phyloP scores from a whole-genome alignment of 2,329 filamentous ascomycete genomes.

The Furcasterigmium sp. region DNA sequence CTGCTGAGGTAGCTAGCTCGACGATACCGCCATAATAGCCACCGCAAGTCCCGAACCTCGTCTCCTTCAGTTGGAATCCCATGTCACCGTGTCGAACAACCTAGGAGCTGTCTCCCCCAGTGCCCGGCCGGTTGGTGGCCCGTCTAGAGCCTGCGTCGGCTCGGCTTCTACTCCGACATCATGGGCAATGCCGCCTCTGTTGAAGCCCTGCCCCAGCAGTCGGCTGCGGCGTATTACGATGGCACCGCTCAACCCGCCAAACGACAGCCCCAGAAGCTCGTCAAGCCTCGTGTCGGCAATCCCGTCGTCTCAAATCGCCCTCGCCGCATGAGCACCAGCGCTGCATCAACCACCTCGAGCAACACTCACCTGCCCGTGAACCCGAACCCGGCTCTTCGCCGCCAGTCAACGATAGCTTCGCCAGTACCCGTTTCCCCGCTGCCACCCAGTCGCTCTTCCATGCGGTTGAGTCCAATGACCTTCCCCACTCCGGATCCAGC shows the following conservation, averaged over 20 bases:
- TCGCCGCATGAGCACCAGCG: slow-evolving; percentile 24
- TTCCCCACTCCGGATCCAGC: not conserved
- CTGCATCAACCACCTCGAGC: slow-evolving; percentile 21
- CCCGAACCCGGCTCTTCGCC: slow-evolving; percentile 1
- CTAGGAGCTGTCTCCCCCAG: not conserved
- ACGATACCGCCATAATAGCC: too few relatives aligned
- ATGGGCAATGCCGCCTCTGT: slow-evolving; percentile 49
- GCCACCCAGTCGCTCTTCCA: slow-evolving; percentile 2
- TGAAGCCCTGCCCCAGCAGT: slow-evolving; percentile 26
- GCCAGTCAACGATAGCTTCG: not conserved
- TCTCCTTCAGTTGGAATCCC: not conserved
- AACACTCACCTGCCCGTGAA: slow-evolving; percentile 12
- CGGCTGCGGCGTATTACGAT: not conserved
- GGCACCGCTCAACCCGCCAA: slow-evolving; percentile 12
- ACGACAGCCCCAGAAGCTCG: slow-evolving; percentile 41
- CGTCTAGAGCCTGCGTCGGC: not conserved
- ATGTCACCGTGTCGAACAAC: not conserved
- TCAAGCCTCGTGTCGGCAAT: slow-evolving; percentile 41
- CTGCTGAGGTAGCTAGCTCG: too few relatives aligned
- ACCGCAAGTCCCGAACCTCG: too few relatives aligned
- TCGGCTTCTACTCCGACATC: slow-evolving; percentile 10
- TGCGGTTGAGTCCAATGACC: not conserved
- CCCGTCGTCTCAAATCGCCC: slow-evolving; percentile 20
- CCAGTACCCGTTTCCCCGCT: slow-evolving; percentile 4
- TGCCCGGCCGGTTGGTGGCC: not conserved